Conservation (phyloP, 345 rosid species). For the Punica granatum region DNA sequence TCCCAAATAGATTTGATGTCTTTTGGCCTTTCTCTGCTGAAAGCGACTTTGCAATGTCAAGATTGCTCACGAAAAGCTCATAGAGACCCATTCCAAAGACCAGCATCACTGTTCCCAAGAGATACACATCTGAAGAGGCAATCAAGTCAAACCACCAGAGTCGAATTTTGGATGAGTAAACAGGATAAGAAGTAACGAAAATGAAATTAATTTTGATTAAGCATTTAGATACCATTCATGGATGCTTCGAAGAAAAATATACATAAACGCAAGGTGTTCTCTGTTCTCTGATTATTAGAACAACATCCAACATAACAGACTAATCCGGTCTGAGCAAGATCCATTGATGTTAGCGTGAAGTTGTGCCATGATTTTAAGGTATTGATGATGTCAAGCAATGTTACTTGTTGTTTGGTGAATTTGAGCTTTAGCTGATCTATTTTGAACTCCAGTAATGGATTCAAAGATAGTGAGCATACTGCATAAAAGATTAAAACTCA, state of each 20-base stretch:
- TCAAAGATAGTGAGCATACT: not conserved
- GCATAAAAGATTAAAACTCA: conserved; percentile 17
- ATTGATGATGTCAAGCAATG: not conserved
- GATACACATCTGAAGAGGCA: conserved; percentile 62
- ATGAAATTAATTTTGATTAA: not conserved
- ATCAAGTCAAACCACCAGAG: not conserved
- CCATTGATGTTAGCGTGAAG: not conserved
- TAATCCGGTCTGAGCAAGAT: not conserved
- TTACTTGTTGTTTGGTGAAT: not conserved
- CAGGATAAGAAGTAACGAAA: not conserved
- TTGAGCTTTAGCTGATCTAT: not conserved
- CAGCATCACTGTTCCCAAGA: conserved; percentile 90
- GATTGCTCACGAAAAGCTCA: conserved; percentile 81
- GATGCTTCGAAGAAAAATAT: not conserved
- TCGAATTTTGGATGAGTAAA: not conserved
- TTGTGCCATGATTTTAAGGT: not conserved
- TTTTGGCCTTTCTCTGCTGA: conserved; percentile 25
- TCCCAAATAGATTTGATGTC: conserved; percentile 65
- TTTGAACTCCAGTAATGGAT: not conserved
- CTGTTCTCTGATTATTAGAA: not conserved
- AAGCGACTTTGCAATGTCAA: conserved; percentile 41
- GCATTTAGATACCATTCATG: not conserved
- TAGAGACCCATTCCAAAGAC: conserved; percentile 96
- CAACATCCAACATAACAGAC: not conserved
- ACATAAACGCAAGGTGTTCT: not conserved